A percentile compares a stretch with the other conserved stretches of the same genome.
phyloP scores from a whole-genome alignment of 768 basidiomycete genomes.

The Tylopilus felleus region DNA sequence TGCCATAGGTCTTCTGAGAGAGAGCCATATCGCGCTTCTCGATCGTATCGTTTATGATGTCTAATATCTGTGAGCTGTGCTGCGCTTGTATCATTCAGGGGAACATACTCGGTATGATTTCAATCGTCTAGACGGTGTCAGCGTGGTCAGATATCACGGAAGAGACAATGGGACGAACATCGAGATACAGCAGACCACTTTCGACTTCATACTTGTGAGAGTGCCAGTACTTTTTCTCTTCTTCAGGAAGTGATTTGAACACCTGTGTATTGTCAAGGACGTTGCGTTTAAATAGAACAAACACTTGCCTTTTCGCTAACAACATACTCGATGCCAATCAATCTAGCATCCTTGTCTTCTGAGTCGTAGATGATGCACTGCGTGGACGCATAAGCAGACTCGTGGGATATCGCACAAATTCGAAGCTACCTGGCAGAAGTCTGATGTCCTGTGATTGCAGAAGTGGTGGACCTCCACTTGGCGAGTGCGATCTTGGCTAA shows the following conservation, averaged over 20 bases:
- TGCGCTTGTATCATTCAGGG: neutral
- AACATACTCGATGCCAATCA: conserved; percentile 56
- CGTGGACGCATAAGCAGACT: conserved; percentile 30
- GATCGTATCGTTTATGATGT: conserved; percentile 31
- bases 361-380: conserved; percentile 46
- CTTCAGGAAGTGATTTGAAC: conserved; percentile 39
- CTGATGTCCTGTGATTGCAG: conserved; percentile 37
- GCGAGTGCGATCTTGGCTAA: conserved; percentile 31
- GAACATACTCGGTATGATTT: conserved; percentile 23
- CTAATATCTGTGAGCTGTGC: conserved; percentile 8
- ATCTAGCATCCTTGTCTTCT: conserved; percentile 38
- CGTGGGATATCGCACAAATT: neutral
- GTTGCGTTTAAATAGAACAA: neutral
- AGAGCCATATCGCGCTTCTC: conserved; percentile 42
- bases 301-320: conserved; percentile 36
- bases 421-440: conserved; percentile 37
- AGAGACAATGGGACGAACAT: conserved; percentile 12
- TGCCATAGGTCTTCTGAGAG: conserved; percentile 47
- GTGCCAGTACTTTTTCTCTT: conserved; percentile 53
- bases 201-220: conserved; percentile 49
- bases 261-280: conserved; percentile 16
- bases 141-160: neutral
- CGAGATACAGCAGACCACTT: conserved; percentile 33
- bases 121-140: conserved; percentile 18
- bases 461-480: conserved; percentile 44